Evolutionary conservation across 768 basidiomycete genomes (phyloP), one percentile per base, ranked within the genome.

Genomic region (Saitozyma podzolica): DNA sequence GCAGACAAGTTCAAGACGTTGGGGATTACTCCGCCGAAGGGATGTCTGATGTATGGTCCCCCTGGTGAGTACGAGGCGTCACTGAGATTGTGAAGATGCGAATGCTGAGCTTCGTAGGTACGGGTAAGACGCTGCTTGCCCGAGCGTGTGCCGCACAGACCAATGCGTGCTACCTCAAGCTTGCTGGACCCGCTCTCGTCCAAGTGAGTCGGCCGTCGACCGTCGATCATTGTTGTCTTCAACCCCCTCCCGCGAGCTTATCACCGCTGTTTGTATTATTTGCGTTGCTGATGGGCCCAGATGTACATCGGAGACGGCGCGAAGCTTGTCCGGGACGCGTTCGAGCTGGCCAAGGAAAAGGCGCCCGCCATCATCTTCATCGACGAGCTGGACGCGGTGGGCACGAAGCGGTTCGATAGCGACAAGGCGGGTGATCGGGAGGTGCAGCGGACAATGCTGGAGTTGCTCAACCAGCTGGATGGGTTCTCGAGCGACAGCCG

Each of bases 291-390:
- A 47, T 47, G 13, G 45, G 2, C 13, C 13, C 63, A 82, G 81
- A 99, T 98, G 96, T 99, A 95, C 80, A 99, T 99, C 69, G 96
- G 96, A 80, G 96, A 98, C 79, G 96, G 96, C 74, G 96, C 96
- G 58, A 98, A 97, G 80, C 87, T 99, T 55, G 96, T 99, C 19
- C 91, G 96, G 51, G 96, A 99, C 74, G 95, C 95, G 3, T 98
- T 99, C 77, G 93, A 94, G 51, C 84, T 99, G 51, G 96, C 96
- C 16, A 98, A 97, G 81, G 91, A 96, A 84, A 97, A 98, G 75
- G 91, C 93, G 1, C 94, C 94, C 7, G 90, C 93, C n/a, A 97
- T 97, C 79, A 97, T 98, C 80, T 97, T 97, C 82, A 97, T 97
- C 67, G 95, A 98, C 73, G 95, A 98, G 76, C 80, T 98, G 76